Evolutionary conservation across 257 asterid genomes (phyloP).

Genomic region (Solanum pennellii): DNA sequence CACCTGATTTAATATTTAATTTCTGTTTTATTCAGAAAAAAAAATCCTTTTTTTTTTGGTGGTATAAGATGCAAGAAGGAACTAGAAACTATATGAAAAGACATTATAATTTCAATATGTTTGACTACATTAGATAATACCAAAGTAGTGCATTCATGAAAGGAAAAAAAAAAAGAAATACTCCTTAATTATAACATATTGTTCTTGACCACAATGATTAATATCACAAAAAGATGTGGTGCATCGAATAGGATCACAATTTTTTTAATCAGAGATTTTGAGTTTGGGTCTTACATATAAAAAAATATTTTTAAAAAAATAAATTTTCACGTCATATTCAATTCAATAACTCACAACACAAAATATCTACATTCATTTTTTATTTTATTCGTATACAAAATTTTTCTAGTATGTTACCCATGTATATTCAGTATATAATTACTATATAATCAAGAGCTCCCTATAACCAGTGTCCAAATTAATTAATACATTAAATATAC

Average conservation of each 20-base stretch:
- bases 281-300: too few relatives aligned
- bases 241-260: not conserved
- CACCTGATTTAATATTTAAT: not conserved
- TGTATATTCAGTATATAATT: too few relatives aligned
- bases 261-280: too few relatives aligned
- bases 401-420: too few relatives aligned
- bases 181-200: not conserved
- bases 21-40: not conserved
- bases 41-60: not conserved
- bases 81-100: not conserved
- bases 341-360: too few relatives aligned
- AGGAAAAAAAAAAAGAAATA: not conserved
- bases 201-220: not conserved
- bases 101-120: not conserved
- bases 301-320: too few relatives aligned
- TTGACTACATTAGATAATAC: not conserved
- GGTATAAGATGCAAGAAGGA: not conserved
- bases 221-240: not conserved
- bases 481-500: too few relatives aligned
- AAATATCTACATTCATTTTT: too few relatives aligned
- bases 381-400: too few relatives aligned
- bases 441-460: too few relatives aligned
- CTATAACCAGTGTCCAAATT: too few relatives aligned
- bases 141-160: not conserved
- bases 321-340: too few relatives aligned